Evolutionary conservation across 257 asterid genomes (phyloP).

Genomic region (Cruciata laevipes): DNA sequence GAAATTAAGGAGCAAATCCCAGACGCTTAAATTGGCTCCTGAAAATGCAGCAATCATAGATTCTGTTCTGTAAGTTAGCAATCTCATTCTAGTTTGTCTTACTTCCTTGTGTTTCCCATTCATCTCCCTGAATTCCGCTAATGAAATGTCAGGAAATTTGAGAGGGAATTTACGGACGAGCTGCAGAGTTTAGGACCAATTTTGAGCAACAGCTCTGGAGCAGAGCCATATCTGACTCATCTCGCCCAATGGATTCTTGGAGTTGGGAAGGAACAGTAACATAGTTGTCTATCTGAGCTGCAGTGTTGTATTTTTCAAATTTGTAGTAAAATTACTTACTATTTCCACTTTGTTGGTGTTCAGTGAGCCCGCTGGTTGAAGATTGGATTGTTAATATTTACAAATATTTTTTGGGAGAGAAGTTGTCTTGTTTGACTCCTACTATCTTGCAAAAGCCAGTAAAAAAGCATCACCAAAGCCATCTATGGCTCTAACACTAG

Average conservation of each 20-base stretch:
- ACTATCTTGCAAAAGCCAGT: not conserved
- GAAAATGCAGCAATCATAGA: slow-evolving; percentile 56
- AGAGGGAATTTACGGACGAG: slow-evolving; percentile 65
- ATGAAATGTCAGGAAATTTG: slow-evolving; percentile 63
- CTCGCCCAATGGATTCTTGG: slow-evolving; percentile 98
- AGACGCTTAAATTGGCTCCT: slow-evolving; percentile 44
- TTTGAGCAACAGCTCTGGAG: slow-evolving; percentile 77
- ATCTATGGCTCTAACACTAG: no score
- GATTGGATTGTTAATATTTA: not conserved
- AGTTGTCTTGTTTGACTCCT: not conserved
- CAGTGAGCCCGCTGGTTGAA: not conserved
- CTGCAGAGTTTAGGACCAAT: slow-evolving; percentile 85
- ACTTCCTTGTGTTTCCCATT: not conserved
- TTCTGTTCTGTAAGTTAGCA: slow-evolving; percentile 57
- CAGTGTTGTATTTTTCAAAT: not conserved
- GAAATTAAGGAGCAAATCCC: slow-evolving; percentile 61
- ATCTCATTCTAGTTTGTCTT: slow-evolving; percentile 4
- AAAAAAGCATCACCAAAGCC: no score
- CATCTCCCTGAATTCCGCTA: slow-evolving; percentile 8
- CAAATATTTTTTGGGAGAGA: not conserved
- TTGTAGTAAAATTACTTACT: no score
- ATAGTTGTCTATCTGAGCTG: not conserved
- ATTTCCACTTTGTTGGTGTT: not conserved
- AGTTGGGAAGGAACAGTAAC: slow-evolving; percentile 60
- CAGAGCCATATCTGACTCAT: slow-evolving; percentile 92